Evolutionary conservation across 164 flowering plant species (phyloP), one percentile per base, ranked within the genome.

Genomic region (Annona cherimola): DNA sequence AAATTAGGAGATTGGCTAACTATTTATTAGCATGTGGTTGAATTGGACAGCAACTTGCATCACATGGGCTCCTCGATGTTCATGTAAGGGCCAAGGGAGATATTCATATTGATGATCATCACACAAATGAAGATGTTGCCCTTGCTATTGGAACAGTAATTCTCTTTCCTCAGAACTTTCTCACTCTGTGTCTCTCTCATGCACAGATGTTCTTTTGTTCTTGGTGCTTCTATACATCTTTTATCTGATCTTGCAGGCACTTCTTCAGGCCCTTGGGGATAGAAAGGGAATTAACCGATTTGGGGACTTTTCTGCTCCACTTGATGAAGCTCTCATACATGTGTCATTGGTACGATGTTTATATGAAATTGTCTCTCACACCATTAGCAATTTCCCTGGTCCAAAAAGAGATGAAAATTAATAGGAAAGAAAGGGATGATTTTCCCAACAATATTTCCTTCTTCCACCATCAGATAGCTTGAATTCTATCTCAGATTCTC

Each of bases 61-160:
- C 99, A 3, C 99, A 96, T 84, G 99, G 98, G 71, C 75, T 96
- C 35, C 90, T 96, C 71, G 97, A 93, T 73, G 96, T 96, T 45
- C 87, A 89, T 74, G 99, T 93, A 14, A 89, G 77, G 77, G 98
- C 98, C 40, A 78, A 83, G 62, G 99, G 98, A 44, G 99, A 96
- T 75, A 82, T 78, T 76, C 96, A 96, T 81, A 96, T 96, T 74
- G 98, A 96, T 79, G 99, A 96, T 75, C 99, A 96, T 80, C 99
- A 96, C 74, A 92, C 95, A 6, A 96, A 96, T 77, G 99, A 96
- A 84, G 97, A 96, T 87, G 90, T 96, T 79, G 99, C 96, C 18
- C 99, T 96, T 79, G 92, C 98, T 69, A 85, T 96, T 78, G 99
- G 99, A 81, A 88, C 99, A 71, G 99, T 96, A 26, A 77, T 39